phyloP scores from a whole-genome alignment of 768 basidiomycete species.

The Xerocomellus chrysenteron region DNA sequence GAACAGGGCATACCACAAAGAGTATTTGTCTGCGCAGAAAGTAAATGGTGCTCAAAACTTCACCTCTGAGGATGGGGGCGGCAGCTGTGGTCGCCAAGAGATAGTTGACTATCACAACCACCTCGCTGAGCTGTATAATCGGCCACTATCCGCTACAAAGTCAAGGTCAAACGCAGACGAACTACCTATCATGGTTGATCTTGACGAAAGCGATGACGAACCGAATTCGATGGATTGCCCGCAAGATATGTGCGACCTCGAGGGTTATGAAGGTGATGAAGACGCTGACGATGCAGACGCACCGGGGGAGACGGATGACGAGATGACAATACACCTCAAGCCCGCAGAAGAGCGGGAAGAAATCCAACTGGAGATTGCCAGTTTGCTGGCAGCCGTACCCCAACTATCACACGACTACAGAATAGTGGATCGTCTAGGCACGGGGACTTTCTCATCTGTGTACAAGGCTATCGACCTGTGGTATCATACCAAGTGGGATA shows the following conservation, averaged over 20 bases:
- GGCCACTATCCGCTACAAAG: slow-evolving; percentile 20
- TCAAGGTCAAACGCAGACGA: slow-evolving; percentile 23
- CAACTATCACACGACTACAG: slow-evolving; percentile 66
- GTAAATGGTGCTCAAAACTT: slow-evolving; percentile 29
- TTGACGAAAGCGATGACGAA: slow-evolving; percentile 47
- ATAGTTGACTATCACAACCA: slow-evolving; percentile 52
- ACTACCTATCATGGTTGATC: slow-evolving; percentile 39
- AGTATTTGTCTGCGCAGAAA: slow-evolving; percentile 38
- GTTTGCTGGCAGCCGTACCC: slow-evolving; percentile 67
- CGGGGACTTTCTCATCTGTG: slow-evolving; percentile 98
- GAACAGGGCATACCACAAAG: slow-evolving; percentile 45
- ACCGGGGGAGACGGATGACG: slow-evolving; percentile 56
- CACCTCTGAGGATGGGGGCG: slow-evolving; percentile 54
- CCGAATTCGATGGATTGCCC: slow-evolving; percentile 37
- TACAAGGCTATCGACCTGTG: slow-evolving; percentile 91
- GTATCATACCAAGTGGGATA: slow-evolving; percentile 76
- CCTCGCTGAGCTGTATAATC: slow-evolving; percentile 43
- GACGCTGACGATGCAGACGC: slow-evolving; percentile 35
- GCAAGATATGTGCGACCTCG: slow-evolving; percentile 36
- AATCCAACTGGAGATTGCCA: slow-evolving; percentile 73
- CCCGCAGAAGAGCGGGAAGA: slow-evolving; percentile 67
- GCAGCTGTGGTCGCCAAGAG: slow-evolving; percentile 38
- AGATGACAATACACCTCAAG: slow-evolving; percentile 55
- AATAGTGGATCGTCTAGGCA: slow-evolving; percentile 88
- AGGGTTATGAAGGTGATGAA: slow-evolving; percentile 35